Conservation (phyloP, 2,329 filamentous ascomycete genomes). For the Colletotrichum somersetense region DNA sequence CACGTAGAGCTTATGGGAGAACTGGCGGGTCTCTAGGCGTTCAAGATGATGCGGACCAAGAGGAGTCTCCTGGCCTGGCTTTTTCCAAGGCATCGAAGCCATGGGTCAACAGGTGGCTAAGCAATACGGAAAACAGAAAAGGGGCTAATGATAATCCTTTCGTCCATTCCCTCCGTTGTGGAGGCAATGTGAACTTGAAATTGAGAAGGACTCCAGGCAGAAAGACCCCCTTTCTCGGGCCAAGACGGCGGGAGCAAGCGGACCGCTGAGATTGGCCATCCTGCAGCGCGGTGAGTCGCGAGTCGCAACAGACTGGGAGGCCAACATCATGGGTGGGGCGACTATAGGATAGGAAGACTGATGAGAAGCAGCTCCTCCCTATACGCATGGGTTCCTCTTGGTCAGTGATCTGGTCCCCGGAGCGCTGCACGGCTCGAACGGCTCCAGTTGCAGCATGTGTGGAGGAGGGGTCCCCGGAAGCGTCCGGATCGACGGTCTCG, state of each 20-base stretch:
- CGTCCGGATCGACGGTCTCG: slow-evolving; percentile 1
- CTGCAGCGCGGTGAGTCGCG: neutral
- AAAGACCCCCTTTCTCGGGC: neutral
- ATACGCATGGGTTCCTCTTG: neutral
- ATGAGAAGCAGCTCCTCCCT: neutral
- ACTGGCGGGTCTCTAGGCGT: neutral
- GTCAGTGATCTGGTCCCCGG: neutral
- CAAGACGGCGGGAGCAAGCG: neutral
- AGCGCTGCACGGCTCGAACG: slow-evolving; percentile 5
- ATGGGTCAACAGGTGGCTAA: neutral
- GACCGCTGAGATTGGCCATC: neutral
- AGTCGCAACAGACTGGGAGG: neutral
- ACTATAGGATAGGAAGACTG: neutral
- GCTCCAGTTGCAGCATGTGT: neutral
- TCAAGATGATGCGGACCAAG: neutral
- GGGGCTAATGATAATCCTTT: neutral
- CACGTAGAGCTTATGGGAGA: no score
- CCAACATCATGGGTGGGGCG: no score
- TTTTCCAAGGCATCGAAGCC: neutral
- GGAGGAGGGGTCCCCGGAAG: neutral
- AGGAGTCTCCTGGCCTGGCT: neutral
- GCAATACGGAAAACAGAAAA: neutral
- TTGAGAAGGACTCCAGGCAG: neutral
- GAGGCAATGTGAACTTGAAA: neutral
- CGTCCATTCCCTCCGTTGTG: neutral